Conservation (phyloP, 2,329 filamentous ascomycete species). For the Tetracladium maxilliforme region DNA sequence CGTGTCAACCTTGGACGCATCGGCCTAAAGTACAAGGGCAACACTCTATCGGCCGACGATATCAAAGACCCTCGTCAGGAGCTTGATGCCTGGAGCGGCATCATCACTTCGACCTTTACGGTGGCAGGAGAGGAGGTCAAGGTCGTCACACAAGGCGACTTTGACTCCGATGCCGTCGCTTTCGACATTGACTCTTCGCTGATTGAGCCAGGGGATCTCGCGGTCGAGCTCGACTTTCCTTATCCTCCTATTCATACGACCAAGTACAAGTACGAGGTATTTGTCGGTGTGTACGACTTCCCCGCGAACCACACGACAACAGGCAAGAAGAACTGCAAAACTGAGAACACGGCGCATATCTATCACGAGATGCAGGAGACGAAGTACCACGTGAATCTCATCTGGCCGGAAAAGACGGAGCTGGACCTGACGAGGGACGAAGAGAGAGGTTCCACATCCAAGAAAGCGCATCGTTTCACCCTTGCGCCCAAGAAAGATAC, state of each 20-base stretch:
- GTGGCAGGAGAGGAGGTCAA: constrained; percentile 15
- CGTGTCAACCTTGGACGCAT: constrained; percentile 26
- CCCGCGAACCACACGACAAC: constrained; percentile 21
- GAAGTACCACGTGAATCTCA: constrained; percentile 23
- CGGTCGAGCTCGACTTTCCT: constrained; percentile 25
- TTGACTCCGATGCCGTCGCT: constrained; percentile 20
- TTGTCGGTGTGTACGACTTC: constrained; percentile 23
- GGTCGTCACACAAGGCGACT: constrained; percentile 21
- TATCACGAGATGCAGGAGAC: constrained; percentile 20
- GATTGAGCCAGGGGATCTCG: constrained; percentile 15
- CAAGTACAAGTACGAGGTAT: constrained; percentile 27
- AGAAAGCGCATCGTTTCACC: constrained; percentile 19
- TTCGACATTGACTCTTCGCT: constrained; percentile 21
- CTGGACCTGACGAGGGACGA: constrained; percentile 11
- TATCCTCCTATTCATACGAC: constrained; percentile 23
- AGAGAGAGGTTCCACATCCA: constrained; percentile 12
- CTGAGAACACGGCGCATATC: constrained; percentile 14
- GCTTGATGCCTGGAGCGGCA: constrained; percentile 20
- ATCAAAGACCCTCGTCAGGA: constrained; percentile 17
- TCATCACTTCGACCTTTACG: constrained; percentile 21
- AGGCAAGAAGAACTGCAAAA: constrained; percentile 6
- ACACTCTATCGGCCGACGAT: constrained; percentile 12
- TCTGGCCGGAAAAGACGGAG: constrained; percentile 11
- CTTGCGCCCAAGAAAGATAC: constrained; percentile 5
- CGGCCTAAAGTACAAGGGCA: constrained; percentile 19